These are phyloP conservation scores for Alternaria viburni DNA, from an alignment of 2,329 filamentous ascomycete genomes.

Conservation along the genomic window DNA sequence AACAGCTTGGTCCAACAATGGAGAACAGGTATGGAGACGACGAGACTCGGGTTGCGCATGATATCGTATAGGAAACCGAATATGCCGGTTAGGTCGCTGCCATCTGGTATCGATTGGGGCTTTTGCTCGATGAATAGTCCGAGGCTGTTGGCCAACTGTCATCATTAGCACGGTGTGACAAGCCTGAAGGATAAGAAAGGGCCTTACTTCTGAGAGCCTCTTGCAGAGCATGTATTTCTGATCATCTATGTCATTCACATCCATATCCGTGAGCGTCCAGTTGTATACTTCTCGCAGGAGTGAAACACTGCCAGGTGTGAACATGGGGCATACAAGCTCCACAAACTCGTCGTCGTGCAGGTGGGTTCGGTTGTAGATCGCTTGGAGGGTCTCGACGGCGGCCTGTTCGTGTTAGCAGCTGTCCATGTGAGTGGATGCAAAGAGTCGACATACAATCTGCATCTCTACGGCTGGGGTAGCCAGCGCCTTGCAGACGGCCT, in stretches of 20 bases:
- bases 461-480: constrained; percentile 45
- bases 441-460: constrained; percentile 38
- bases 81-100: constrained; percentile 74
- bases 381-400: constrained; percentile 81
- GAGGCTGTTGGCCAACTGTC: constrained; percentile 80
- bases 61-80: constrained; percentile 80
- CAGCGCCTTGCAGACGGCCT: constrained; percentile 49
- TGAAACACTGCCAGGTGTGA: constrained; percentile 71
- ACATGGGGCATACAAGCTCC: constrained; percentile 79
- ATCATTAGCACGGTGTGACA: constrained; percentile 23
- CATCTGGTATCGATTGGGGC: constrained; percentile 68
- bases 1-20: constrained; percentile 89
- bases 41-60: constrained; percentile 82
- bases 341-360: constrained; percentile 80
- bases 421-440: background rate
- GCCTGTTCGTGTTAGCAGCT: constrained; percentile 40
- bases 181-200: background rate
- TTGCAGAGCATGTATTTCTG: constrained; percentile 91
- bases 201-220: constrained; percentile 84
- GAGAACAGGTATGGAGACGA: constrained; percentile 90
- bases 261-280: constrained; percentile 79
- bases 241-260: constrained; percentile 83
- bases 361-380: constrained; percentile 75
- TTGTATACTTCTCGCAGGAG: constrained; percentile 77
- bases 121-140: constrained; percentile 84